These are phyloP conservation scores for Sclerotinia trifoliorum DNA, from an alignment of 2,329 filamentous ascomycete genomes.

Conservation along the genomic window DNA sequence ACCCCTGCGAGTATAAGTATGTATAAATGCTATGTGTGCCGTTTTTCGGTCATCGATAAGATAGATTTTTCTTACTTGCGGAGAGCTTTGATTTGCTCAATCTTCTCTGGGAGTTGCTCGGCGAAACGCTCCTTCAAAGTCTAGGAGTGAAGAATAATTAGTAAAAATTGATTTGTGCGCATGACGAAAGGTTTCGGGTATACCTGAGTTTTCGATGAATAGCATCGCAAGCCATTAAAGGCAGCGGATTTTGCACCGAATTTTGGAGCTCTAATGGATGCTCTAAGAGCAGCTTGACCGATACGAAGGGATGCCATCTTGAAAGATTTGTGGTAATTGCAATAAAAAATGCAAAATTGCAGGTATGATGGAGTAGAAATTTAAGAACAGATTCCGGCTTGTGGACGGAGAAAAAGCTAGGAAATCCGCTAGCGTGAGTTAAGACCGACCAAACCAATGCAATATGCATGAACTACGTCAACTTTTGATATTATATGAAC, in stretches of 20 bases:
- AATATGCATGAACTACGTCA: conserved; percentile 13
- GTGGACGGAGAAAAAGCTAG: conserved; percentile 22
- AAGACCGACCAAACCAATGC: conserved; percentile 10
- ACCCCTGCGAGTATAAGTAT: conserved; percentile 59
- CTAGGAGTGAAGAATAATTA: conserved; percentile 48
- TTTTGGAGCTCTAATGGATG: conserved; percentile 66
- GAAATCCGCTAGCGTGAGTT: conserved; percentile 12
- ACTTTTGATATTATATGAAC: background rate
- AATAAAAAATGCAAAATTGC: conserved; percentile 31
- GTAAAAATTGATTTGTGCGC: conserved; percentile 30
- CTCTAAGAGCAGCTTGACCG: conserved; percentile 77
- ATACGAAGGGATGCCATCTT: conserved; percentile 85
- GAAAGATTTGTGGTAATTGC: conserved; percentile 10
- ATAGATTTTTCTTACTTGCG: conserved; percentile 67
- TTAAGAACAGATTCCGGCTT: conserved; percentile 23
- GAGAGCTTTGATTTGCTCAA: conserved; percentile 98
- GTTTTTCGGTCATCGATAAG: background rate
- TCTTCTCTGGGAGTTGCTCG: conserved; percentile 90
- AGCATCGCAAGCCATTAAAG: conserved; percentile 83
- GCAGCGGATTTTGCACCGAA: conserved; percentile 67
- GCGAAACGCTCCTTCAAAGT: conserved; percentile 98
- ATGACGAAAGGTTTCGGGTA: conserved; percentile 37
- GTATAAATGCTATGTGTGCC: conserved; percentile 11
- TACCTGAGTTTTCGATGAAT: conserved; percentile 91
- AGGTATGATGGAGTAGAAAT: conserved; percentile 40